phyloP scores from a whole-genome alignment of 1,284 basidiomycete genomes.

The Trichosporon ovoides region DNA sequence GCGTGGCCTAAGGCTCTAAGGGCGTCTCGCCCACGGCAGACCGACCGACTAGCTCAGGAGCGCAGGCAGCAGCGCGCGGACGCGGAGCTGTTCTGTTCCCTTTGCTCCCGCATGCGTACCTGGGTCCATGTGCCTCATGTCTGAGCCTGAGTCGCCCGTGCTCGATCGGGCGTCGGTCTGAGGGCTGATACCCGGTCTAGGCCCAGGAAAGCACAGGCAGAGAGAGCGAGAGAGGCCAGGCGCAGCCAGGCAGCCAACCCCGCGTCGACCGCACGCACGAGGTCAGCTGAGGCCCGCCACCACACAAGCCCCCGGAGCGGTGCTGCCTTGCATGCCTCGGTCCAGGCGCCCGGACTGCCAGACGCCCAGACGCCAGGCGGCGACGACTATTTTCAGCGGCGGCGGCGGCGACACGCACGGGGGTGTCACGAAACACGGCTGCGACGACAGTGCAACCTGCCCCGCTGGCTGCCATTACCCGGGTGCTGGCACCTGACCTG shows the following conservation, averaged over 20 bases:
- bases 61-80: neutral
- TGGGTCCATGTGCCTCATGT: neutral
- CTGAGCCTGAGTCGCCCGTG: neutral
- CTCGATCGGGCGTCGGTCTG: neutral
- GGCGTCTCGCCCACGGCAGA: neutral
- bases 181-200: slow-evolving; percentile 2
- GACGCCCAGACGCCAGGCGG: no score
- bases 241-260: neutral
- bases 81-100: slow-evolving; percentile 3
- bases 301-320: no score
- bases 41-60: neutral
- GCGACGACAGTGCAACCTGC: no score
- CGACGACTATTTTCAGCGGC: no score
- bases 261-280: neutral
- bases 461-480: no score
- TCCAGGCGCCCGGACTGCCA: no score
- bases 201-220: neutral
- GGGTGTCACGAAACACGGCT: no score
- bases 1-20: no score
- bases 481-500: neutral
- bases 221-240: neutral
- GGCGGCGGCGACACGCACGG: no score
- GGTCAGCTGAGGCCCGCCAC: no score
- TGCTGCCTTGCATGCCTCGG: no score
- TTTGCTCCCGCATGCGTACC: neutral